These are phyloP conservation scores for Quercus mongolica DNA, from an alignment of 306 rosid genomes.

Conservation along the genomic window DNA sequence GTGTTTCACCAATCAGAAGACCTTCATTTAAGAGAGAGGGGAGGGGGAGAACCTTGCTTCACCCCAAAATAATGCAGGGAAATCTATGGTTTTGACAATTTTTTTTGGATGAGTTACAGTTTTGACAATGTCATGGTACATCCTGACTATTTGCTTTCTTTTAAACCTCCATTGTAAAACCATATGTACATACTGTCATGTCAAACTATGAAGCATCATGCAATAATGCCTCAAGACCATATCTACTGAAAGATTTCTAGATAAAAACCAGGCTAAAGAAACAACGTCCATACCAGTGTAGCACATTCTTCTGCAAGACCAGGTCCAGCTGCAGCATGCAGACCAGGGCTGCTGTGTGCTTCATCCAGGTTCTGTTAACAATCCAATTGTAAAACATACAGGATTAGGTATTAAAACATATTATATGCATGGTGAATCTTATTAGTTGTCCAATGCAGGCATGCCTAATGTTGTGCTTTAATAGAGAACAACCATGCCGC, in stretches of 20 bases:
- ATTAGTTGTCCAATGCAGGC: constrained; percentile 9
- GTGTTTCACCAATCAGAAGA: not conserved
- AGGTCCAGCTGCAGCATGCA: constrained; percentile 98
- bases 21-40: not conserved
- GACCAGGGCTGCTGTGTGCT: constrained; percentile 91
- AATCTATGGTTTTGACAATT: not conserved
- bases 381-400: constrained; percentile 20
- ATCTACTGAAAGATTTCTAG: not conserved
- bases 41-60: not conserved
- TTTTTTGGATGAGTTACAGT: too few species aligned
- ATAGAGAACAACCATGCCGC: constrained; percentile 13
- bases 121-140: not conserved
- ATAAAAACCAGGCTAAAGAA: constrained; percentile 17
- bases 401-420: constrained; percentile 13
- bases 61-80: not conserved
- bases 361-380: constrained; percentile 82
- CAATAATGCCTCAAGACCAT: constrained; percentile 4
- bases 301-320: constrained; percentile 97
- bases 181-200: not conserved
- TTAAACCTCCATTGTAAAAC: not conserved
- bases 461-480: constrained; percentile 3
- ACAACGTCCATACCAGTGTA: constrained; percentile 52
- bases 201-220: not conserved
- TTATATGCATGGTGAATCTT: not conserved
- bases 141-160: not conserved